Conservation (phyloP, 2,329 filamentous ascomycete species). For the Raffaelea albimanens region DNA sequence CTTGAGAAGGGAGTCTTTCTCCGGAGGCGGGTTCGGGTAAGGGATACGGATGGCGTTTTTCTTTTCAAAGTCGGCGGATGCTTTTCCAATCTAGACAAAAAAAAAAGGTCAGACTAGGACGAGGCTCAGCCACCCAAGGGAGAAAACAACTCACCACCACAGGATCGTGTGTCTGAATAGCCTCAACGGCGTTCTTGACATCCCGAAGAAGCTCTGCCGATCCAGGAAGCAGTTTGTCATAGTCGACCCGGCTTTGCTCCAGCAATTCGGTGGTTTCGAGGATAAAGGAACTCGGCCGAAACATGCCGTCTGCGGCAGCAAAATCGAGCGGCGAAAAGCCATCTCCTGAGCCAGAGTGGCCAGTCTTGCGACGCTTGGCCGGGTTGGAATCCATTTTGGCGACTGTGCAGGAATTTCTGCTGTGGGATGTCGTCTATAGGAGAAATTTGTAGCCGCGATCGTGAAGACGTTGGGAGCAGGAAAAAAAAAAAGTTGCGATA, state of each 20-base stretch:
- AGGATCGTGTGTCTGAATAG: conserved; percentile 37
- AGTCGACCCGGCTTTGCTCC: conserved; percentile 43
- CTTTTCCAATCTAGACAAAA: conserved; percentile 52
- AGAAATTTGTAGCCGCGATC: background rate
- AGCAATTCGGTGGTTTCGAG: conserved; percentile 52
- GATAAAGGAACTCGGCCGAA: conserved; percentile 41
- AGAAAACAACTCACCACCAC: conserved; percentile 31
- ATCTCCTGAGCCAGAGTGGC: conserved; percentile 12
- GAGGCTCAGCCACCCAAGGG: background rate
- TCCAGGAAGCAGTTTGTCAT: conserved; percentile 35
- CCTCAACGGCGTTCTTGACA: conserved; percentile 44
- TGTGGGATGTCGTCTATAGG: too few species aligned
- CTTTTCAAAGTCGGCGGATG: conserved; percentile 57
- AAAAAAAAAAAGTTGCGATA: conserved; percentile 3
- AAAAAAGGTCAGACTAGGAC: background rate
- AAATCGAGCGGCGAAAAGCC: conserved; percentile 7
- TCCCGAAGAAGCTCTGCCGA: conserved; percentile 40
- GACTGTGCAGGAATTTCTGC: background rate
- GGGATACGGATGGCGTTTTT: conserved; percentile 63
- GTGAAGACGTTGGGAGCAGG: background rate
- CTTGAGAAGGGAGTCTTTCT: conserved; percentile 70
- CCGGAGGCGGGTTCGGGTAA: conserved; percentile 72
- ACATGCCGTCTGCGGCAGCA: conserved; percentile 20
- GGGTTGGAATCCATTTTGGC: conserved; percentile 21
- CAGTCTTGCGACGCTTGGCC: conserved; percentile 24